Evolutionary conservation across 1,284 basidiomycete species (phyloP), one percentile per base, ranked within the genome.

Genomic region (Agroathelia rolfsii): DNA sequence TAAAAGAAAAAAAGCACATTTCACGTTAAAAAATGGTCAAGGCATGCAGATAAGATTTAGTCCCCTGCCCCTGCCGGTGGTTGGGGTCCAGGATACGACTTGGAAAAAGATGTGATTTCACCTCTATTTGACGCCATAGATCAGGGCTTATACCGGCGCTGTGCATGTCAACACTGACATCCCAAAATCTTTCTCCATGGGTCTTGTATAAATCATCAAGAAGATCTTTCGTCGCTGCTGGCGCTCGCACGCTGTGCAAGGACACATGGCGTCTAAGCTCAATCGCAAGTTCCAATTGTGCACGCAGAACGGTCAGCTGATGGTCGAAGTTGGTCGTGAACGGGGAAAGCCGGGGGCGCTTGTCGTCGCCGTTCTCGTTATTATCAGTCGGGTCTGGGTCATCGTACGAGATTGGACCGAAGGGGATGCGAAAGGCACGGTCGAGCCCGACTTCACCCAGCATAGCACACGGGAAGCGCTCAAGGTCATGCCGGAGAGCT

Each of bases 381-480:
- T n/a, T n/a, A n/a, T n/a, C n/a, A n/a, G n/a, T n/a, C n/a, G n/a
- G n/a, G n/a, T n/a, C n/a, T n/a, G n/a, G n/a, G n/a, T n/a, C n/a
- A n/a, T n/a, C n/a, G 24, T 48, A 53, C 11, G 58, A 55, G 14
- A 56, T 56, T 22, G 58, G 64, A 33, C 73, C 56, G 38, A 67
- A 64, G 0, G 84, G 76, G 11, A 90, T 62, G 20, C 78, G 72
- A 41, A 79, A 81, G 6, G 63, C 62, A 24, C 78, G 72, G 53
- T 90, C 86, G 28, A 90, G 53, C 3, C 86, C 86, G 6, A 90
- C 77, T 59, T 90, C 87, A 25, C 86, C 86, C 4, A 90, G 58
- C 70, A 89, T 77, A 12, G 83, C 76, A 16, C 56, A 49, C 1
- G 82, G 75, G 46, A 77, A 75, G 1, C 50, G 50, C n/a, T 46